Evolutionary conservation across 176 grass and related monocot genomes (phyloP).

Genomic region (Musa schizocarpa): DNA sequence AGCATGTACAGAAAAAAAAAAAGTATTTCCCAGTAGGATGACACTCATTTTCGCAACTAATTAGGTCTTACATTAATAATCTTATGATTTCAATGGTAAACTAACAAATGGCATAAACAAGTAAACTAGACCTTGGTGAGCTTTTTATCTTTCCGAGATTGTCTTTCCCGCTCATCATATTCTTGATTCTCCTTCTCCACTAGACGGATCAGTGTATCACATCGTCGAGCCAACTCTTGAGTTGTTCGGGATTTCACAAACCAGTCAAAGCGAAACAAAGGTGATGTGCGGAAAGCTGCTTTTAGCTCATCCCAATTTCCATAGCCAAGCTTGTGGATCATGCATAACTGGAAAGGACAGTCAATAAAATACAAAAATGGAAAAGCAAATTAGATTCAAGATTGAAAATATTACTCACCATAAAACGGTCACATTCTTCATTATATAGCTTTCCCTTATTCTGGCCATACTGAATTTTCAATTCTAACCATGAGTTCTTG

Average conservation of each 20-base stretch:
- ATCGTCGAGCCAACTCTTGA: conserved; percentile 87
- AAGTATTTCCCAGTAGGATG: too few species aligned
- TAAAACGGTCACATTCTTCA: conserved; percentile 94
- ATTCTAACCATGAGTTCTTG: conserved; percentile 91
- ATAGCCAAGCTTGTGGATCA: conserved; percentile 97
- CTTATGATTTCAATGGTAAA: background rate
- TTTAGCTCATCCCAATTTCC: conserved; percentile 97
- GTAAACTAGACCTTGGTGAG: conserved; percentile 58
- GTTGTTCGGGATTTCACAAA: conserved; percentile 95
- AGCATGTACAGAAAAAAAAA: too few species aligned
- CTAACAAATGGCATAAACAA: background rate
- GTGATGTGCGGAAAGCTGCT: conserved; percentile 81
- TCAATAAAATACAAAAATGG: background rate
- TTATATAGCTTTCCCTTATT: conserved; percentile 98
- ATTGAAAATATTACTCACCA: conserved; percentile 42
- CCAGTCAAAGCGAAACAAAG: conserved; percentile 97
- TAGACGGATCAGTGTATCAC: conserved; percentile 89
- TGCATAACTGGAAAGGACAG: conserved; percentile 67
- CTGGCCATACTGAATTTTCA: conserved; percentile 95
- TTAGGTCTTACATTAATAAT: background rate
- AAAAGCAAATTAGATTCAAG: background rate
- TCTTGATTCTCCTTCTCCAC: conserved; percentile 99
- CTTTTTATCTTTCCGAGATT: conserved; percentile 85
- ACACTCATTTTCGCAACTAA: background rate
- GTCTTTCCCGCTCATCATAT: conserved; percentile 88